Base-by-base conservation (phyloP, 805 yeast species). In the Komagataella phaffii region DNA sequence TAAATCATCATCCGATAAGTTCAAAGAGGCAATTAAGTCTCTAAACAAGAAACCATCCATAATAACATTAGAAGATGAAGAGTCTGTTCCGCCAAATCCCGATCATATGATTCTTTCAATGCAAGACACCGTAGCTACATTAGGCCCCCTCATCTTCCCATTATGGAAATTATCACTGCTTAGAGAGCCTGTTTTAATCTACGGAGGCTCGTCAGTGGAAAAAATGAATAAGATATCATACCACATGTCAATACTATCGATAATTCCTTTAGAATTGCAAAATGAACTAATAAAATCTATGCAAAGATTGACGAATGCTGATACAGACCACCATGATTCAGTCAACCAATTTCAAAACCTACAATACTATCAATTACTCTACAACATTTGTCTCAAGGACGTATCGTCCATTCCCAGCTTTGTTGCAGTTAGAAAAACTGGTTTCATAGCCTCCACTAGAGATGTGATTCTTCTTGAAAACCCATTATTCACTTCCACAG, bases 81-180 rank as follows among this genome's bases (percentile, higher is more conserved):
- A 48, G 17, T 57, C 67, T 51, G 64, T 58, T 50, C 55, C 55
- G 3, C 49, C 50, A 1, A 53, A 57, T 45, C 54, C 58, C 45
- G 67, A 64, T 53, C 76, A 78, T 58, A 79, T 76, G 65, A 64
- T 76, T 17, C 64, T 74, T 30, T 62, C 68, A n/a, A 63, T 80
- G 17, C 70, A 76, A 1, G 62, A 67, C 10, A 64, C 81, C 44
- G 58, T 84, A 47, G 69, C 74, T 24, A 59, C 63, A 1, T 65
- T 81, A 50, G 90, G 95, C 0, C 90, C 93, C 0, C 65, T 82
- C 49, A 67, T 81, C 2, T 85, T 83, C 59, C 75, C 71, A 45
- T 61, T 83, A 3, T 86, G 83, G 80, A 84, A 81, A 63, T 70
- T 79, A 40, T 75, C 81, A 2, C 64, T 86, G 45, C 59, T 83